Evolutionary conservation across 2,329 filamentous ascomycete species (phyloP), one percentile per base, ranked within the genome.

Genomic region (Thyridium curvatum): DNA sequence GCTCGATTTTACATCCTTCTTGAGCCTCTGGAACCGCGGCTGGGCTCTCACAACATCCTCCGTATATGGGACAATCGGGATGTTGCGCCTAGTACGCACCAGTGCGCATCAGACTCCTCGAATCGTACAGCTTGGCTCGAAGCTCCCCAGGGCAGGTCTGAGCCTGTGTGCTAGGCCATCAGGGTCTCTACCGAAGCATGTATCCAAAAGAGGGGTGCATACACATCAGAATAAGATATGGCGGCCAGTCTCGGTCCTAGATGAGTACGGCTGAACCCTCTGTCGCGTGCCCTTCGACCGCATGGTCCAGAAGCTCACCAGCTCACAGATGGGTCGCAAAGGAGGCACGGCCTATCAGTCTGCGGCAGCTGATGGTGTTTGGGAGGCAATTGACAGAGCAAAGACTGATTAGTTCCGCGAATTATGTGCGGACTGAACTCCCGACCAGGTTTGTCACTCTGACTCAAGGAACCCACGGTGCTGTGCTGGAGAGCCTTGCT

Each of bases 361-460:
- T 98, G 52, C 85, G 93, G 42, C 93, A 97, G 65, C 77, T 98
- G 53, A 97, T 94, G 67, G 94, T 97, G 54, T 98, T 97, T 63
- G 93, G 93, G 21, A 84, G 93, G 35, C 94, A 90, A 16, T 68
- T 98, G 57, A 96, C 90, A 35, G 90, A 97, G 64, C 74, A 81
- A 37, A 83, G 94, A 41, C 74, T 98, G 45, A 78, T 98, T 50
- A 90, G 86, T 65, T 96, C 90, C 32, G 93, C 93, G 45, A 98
- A 98, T 65, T 98, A 98, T 69, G 90, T 97, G 38, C 85, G 93
- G 41, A 89, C 89, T 5, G 93, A 98, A 67, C 77, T 98, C 38
- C 91, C 91, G 7, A 93, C 86, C 7, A 77, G 86, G 82, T 84
- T 60, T 44, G 65, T 6, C 53, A 36, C 17, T n/a, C 4, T 16